Evolutionary conservation across 2,329 filamentous ascomycete species (phyloP).

Genomic region (Colletotrichum theobromicola): DNA sequence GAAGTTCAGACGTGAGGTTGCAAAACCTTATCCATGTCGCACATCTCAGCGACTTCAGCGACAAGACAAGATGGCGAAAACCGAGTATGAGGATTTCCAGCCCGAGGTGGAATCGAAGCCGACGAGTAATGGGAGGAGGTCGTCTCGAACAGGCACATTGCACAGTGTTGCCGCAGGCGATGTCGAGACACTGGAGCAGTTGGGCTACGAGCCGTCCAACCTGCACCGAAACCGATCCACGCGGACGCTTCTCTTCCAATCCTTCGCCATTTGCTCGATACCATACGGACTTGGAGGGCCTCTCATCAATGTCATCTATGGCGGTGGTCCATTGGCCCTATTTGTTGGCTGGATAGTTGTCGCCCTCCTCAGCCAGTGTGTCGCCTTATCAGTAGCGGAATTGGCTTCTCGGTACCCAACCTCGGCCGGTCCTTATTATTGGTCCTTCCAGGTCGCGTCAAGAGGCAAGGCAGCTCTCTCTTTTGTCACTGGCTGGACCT

Average conservation of each 20-base stretch:
- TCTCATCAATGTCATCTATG: slow-evolving; percentile 46
- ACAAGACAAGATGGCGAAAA: background rate
- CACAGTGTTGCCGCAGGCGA: slow-evolving; percentile 41
- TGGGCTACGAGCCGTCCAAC: slow-evolving; percentile 69
- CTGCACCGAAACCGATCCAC: slow-evolving; percentile 69
- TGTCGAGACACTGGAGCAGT: slow-evolving; percentile 65
- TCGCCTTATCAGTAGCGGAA: background rate
- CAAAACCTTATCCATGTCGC: background rate
- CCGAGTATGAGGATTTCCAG: background rate
- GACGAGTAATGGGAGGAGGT: background rate
- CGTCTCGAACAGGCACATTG: background rate
- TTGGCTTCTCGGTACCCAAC: background rate
- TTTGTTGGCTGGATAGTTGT: background rate
- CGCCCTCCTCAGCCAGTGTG: background rate
- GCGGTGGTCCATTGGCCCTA: background rate
- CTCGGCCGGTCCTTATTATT: slow-evolving; percentile 41
- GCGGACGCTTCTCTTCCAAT: slow-evolving; percentile 75
- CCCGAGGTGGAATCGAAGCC: background rate
- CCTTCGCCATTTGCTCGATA: slow-evolving; percentile 76
- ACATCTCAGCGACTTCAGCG: background rate
- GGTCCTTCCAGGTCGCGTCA: slow-evolving; percentile 64
- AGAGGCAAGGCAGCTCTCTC: slow-evolving; percentile 69
- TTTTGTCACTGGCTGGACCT: slow-evolving; percentile 65
- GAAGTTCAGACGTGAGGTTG: background rate
- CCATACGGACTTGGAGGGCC: slow-evolving; percentile 75